A percentile compares a stretch with the other conserved stretches of the same genome.
phyloP scores from a whole-genome alignment of 345 rosid genomes.

The Brassica juncea region DNA sequence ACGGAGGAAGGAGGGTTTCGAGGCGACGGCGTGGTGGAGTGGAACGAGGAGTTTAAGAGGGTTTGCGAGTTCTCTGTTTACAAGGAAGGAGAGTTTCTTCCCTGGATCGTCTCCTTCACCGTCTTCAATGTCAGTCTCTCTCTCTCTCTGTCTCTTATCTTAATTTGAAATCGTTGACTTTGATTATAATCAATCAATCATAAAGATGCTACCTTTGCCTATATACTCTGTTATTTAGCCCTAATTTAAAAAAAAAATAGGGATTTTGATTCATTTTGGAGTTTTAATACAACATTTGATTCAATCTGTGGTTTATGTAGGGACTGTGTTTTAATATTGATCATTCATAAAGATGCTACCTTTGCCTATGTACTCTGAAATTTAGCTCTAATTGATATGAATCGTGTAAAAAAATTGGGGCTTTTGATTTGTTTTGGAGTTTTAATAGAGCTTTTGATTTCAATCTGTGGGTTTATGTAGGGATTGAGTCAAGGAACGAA shows the following conservation, averaged over 20 bases:
- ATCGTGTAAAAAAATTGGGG: too few species aligned
- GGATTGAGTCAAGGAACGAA: constrained; percentile 44
- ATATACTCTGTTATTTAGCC: constrained; percentile 6
- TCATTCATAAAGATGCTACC: too few species aligned
- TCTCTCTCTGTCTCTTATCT: not conserved
- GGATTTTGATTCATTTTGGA: constrained; percentile 5
- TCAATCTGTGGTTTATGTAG: constrained; percentile 30
- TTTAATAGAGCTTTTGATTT: too few species aligned
- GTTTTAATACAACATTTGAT: not conserved
- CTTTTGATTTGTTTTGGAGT: too few species aligned
- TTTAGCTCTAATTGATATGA: too few species aligned
- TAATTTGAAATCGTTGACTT: not conserved
- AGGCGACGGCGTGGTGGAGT: constrained; percentile 55
- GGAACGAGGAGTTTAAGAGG: constrained; percentile 62
- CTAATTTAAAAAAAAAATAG: not conserved
- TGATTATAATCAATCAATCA: not conserved
- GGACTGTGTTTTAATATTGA: constrained; percentile 19
- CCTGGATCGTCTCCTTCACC: constrained; percentile 56
- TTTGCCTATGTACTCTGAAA: too few species aligned
- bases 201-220: constrained; percentile 12
- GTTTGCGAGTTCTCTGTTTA: constrained; percentile 51
- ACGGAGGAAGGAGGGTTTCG: constrained; percentile 51
- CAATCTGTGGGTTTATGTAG: not conserved
- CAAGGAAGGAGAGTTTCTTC: constrained; percentile 46
- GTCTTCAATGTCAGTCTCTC: constrained; percentile 52